phyloP scores from a whole-genome alignment of 441 rosid species.

The Gossypium gossypioides region DNA sequence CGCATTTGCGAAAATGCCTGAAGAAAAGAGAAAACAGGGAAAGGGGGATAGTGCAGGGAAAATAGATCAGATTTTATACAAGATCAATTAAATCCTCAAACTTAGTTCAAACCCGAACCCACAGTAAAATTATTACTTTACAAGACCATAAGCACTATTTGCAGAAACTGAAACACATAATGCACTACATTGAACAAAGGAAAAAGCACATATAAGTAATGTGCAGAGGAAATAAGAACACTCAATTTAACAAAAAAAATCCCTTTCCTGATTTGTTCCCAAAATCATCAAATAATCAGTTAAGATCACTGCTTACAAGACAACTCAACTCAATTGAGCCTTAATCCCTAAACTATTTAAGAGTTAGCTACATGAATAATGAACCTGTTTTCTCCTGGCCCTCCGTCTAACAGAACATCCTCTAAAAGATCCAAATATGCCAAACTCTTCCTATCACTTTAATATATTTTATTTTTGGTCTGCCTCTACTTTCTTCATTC shows the following conservation, averaged over 20 bases:
- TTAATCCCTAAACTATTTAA: not conserved
- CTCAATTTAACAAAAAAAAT: not conserved
- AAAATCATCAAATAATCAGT: not conserved
- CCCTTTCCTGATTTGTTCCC: not conserved
- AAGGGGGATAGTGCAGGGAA: not conserved
- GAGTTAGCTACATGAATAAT: not conserved
- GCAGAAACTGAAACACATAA: constrained; percentile 2
- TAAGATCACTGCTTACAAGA: not conserved
- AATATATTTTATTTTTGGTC: not conserved
- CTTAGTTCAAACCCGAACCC: not conserved
- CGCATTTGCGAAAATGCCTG: constrained; percentile 99
- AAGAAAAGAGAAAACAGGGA: constrained; percentile 11
- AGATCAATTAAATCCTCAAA: not conserved
- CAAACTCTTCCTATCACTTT: not conserved
- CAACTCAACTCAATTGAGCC: constrained; percentile 8
- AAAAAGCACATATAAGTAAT: not conserved
- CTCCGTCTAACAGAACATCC: not conserved
- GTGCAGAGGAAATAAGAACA: not conserved
- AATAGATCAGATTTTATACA: constrained; percentile 15
- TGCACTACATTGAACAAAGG: not conserved
- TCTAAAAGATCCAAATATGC: not conserved
- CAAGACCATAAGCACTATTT: not conserved
- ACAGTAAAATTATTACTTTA: not conserved
- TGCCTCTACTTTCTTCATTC: not conserved
- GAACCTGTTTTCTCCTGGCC: not conserved